A percentile compares a stretch with the other conserved stretches of the same genome.
Evolutionary conservation across 441 rosid species (phyloP).

Genomic region (Melastoma candidum): DNA sequence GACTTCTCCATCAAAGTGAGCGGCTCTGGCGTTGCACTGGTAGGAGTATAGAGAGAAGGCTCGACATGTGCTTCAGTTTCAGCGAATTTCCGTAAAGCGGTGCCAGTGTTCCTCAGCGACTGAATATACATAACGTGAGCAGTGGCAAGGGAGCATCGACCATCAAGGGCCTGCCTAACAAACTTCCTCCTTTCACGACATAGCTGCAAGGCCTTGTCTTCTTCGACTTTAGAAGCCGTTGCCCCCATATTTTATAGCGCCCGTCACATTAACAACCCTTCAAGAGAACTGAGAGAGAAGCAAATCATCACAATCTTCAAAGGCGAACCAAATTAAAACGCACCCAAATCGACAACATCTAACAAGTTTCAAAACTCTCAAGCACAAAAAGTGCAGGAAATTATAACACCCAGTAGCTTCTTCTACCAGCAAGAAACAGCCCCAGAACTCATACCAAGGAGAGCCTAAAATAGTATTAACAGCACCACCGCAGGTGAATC

Average conservation of each 20-base stretch:
- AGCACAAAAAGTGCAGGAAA: too few relatives aligned
- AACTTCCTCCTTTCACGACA: conserved; percentile 87
- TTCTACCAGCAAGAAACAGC: too few relatives aligned
- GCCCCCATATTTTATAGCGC: conserved; percentile 48
- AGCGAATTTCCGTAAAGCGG: conserved; percentile 61
- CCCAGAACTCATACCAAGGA: too few relatives aligned
- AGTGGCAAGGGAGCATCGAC: conserved; percentile 75
- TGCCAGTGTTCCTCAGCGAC: conserved; percentile 60
- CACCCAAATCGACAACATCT: too few relatives aligned
- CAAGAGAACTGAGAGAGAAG: conserved; percentile 11
- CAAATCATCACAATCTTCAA: too few relatives aligned
- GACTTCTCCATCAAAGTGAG: conserved; percentile 53
- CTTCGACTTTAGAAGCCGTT: conserved; percentile 64
- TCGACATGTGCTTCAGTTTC: conserved; percentile 65
- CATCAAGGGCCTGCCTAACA: conserved; percentile 90
- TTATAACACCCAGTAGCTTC: too few relatives aligned
- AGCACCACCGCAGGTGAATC: too few relatives aligned
- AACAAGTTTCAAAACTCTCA: too few relatives aligned
- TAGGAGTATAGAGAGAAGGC: conserved; percentile 70
- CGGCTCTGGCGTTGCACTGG: conserved; percentile 70
- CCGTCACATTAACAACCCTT: neutral
- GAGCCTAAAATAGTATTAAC: too few relatives aligned
- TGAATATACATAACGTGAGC: conserved; percentile 71
- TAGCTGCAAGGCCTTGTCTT: conserved; percentile 76
- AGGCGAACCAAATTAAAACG: too few relatives aligned